phyloP scores from a whole-genome alignment of 2,329 filamentous ascomycete species.

The Camptophora hylomeconis region DNA sequence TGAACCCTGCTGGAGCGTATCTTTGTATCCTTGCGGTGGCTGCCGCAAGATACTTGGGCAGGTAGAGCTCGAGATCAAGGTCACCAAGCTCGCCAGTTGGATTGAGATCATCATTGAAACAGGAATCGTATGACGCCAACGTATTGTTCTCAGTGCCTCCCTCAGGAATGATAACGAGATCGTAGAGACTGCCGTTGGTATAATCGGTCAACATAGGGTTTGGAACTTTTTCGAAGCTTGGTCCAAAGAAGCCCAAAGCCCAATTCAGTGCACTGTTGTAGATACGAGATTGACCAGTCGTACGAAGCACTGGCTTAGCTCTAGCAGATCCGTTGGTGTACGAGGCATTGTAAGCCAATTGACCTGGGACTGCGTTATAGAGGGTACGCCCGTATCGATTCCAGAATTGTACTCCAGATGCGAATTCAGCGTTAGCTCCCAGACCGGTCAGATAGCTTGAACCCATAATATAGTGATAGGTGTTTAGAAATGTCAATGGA shows the following conservation, averaged over 20 bases:
- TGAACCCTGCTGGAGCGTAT: constrained; percentile 36
- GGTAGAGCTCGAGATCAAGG: constrained; percentile 25
- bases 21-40: constrained; percentile 35
- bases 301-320: constrained; percentile 38
- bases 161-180: constrained; percentile 40
- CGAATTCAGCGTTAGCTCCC: constrained; percentile 39
- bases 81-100: constrained; percentile 27
- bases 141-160: constrained; percentile 40
- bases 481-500: constrained; percentile 40
- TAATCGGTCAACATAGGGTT: constrained; percentile 27
- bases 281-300: constrained; percentile 42
- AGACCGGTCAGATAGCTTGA: constrained; percentile 34
- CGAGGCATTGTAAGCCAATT: constrained; percentile 35
- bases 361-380: constrained; percentile 36
- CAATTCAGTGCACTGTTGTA: constrained; percentile 41
- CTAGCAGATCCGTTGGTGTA: constrained; percentile 35
- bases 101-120: constrained; percentile 22
- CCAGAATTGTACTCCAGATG: constrained; percentile 39
- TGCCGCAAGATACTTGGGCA: constrained; percentile 31
- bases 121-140: constrained; percentile 39
- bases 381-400: constrained; percentile 41
- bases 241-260: constrained; percentile 41
- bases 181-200: constrained; percentile 26
- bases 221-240: constrained; percentile 24
- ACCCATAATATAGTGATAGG: constrained; percentile 36